Evolutionary conservation across 306 rosid species (phyloP).

Genomic region (Quercus wislizeni): DNA sequence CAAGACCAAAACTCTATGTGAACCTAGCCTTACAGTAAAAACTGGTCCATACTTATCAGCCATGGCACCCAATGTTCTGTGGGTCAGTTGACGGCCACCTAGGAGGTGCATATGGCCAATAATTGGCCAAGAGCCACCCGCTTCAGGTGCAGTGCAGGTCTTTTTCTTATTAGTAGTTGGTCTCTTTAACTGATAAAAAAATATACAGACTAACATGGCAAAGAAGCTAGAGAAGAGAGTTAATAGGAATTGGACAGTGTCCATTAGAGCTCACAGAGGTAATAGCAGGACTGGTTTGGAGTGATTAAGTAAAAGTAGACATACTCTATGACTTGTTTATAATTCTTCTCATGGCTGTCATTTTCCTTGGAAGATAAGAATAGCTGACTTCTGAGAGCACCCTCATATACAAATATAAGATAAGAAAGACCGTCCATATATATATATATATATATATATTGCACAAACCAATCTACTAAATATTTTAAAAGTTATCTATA

Average conservation of each 20-base stretch:
- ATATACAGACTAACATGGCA: conserved; percentile 9
- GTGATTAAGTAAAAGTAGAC: too few species aligned
- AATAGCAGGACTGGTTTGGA: neutral
- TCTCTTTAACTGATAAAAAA: conserved; percentile 9
- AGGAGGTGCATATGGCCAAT: conserved; percentile 40
- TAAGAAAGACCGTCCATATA: too few species aligned
- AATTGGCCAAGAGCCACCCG: conserved; percentile 35
- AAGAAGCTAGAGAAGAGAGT: conserved; percentile 6
- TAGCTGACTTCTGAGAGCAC: too few species aligned
- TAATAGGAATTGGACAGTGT: conserved; percentile 6
- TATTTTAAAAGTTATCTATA: too few species aligned
- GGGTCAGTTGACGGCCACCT: conserved; percentile 12
- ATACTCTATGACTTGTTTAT: too few species aligned
- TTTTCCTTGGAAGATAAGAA: too few species aligned
- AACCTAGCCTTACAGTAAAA: conserved; percentile 37
- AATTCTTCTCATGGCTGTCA: too few species aligned
- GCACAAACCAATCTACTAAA: too few species aligned
- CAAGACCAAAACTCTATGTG: conserved; percentile 17
- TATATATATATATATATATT: too few species aligned
- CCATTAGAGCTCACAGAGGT: conserved; percentile 15
- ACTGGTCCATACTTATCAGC: conserved; percentile 35
- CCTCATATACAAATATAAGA: too few species aligned
- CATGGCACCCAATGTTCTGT: conserved; percentile 29
- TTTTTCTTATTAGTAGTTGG: neutral
- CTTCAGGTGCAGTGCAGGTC: conserved; percentile 18